Base-by-base conservation (phyloP, 176 grass and related monocot species). In the Oryza nivara region DNA sequence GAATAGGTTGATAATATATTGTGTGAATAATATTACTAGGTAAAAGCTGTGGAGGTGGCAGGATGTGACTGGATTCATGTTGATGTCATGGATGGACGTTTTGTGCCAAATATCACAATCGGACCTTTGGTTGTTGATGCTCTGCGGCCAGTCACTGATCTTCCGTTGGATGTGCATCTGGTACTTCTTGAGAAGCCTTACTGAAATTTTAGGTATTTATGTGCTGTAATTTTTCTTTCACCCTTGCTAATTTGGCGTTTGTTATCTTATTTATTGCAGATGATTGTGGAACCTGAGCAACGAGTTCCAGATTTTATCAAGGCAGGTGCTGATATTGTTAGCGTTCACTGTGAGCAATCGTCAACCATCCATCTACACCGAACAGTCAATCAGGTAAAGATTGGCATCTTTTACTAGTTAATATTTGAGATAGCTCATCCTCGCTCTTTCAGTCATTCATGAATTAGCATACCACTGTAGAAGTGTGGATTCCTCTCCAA, bases 41-140 rank as follows among this genome's bases (percentile, higher is more conserved):
- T 99, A 83, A 99, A 99, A 94, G 96, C 91, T 74, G 96, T 99
- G 52, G 96, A 99, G 75, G 74, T 94, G 76, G 96, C 96, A 71
- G 96, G 96, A 81, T 99, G 96, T 72, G 96, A 99, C 77, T 99
- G 96, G 96, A 99, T 99, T 91, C 96, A 99, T 83, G 96, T 99
- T 4, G 96, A 99, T 79, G 96, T 99, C 81, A 99, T 99, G 96
- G 96, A 99, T 60, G 96, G 96, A 6, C 87, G 93, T 22, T 99
- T 99, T 87, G 96, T 96, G 83, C 96, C 96, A 78, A 96, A 99
- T 77, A 99, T 99, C 83, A 99, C 96, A 7, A 99, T 99, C 79
- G 96, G 96, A 9, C 96, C 96, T 63, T 91, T 99, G 77, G 25
- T 99, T 60, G 93, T 99, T 70, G 87, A 89, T 82, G 96, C 96